These are phyloP conservation scores for Saccharomycopsis malanga DNA, from an alignment of 805 yeast genomes.

Conservation along the genomic window DNA sequence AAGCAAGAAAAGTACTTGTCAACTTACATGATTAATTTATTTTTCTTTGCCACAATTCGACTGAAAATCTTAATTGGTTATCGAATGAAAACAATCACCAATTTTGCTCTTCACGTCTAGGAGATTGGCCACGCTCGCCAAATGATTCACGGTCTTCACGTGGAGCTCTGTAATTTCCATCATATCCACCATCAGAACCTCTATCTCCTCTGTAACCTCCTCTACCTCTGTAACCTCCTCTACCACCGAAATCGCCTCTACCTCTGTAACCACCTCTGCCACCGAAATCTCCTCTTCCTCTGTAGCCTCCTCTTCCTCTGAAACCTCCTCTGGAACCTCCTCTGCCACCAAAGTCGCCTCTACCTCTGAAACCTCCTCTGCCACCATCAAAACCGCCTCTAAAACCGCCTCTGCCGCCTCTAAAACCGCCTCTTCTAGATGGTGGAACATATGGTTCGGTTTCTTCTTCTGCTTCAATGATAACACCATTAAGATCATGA, in stretches of 20 bases:
- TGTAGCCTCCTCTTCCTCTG: constrained; percentile 33
- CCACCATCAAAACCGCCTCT: constrained; percentile 32
- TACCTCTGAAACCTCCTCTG: constrained; percentile 38
- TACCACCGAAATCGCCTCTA: constrained; percentile 12
- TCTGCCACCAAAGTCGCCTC: constrained; percentile 18
- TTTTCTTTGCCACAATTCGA: no score
- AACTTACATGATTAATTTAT: no score
- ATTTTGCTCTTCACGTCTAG: constrained; percentile 20
- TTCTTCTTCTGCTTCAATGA: constrained; percentile 26
- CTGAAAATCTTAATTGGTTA: no score
- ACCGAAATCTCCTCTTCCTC: constrained; percentile 21
- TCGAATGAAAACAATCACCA: constrained; percentile 14
- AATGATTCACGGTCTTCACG: constrained; percentile 14
- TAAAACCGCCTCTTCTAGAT: constrained; percentile 29
- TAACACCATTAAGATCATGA: constrained; percentile 61
- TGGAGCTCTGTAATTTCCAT: constrained; percentile 12
- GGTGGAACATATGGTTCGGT: constrained; percentile 29
- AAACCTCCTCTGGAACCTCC: constrained; percentile 22
- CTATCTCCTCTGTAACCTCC: constrained; percentile 13
- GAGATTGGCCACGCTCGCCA: constrained; percentile 16
- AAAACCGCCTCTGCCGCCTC: constrained; percentile 28
- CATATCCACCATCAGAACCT: constrained; percentile 9
- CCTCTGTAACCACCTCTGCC: constrained; percentile 16
- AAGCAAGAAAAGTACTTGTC: no score
- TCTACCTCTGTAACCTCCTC: constrained; percentile 13